These are phyloP conservation scores for Naganishia sp. DNA, from an alignment of 1,284 basidiomycete species.

Conservation along the genomic window DNA sequence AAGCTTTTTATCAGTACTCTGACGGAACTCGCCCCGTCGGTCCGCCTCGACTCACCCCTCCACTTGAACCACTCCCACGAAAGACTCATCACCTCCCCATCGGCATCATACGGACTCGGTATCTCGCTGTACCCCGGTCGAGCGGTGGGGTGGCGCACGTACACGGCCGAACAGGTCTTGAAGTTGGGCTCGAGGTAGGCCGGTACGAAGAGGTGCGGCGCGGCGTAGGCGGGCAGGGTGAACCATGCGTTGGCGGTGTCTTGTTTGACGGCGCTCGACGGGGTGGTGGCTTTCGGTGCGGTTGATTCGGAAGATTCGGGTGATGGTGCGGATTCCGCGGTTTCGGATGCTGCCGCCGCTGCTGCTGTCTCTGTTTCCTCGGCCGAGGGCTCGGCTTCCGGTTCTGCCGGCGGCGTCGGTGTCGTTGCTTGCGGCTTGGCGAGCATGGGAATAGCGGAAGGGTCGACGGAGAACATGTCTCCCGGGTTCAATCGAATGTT, in stretches of 20 bases:
- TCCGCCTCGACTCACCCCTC: constrained; percentile 27
- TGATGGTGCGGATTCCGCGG: constrained; percentile 30
- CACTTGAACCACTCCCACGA: constrained; percentile 86
- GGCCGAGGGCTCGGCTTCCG: constrained; percentile 39
- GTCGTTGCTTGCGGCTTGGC: constrained; percentile 44
- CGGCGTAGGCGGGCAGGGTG: constrained; percentile 80
- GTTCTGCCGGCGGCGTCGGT: constrained; percentile 34
- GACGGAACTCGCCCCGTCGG: background rate
- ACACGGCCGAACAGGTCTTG: constrained; percentile 86
- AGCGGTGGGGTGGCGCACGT: constrained; percentile 93
- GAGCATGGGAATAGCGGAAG: constrained; percentile 75
- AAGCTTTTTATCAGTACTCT: background rate
- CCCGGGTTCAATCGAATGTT: constrained; percentile 91
- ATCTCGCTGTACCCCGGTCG: constrained; percentile 89
- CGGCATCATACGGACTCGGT: constrained; percentile 88
- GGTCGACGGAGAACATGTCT: constrained; percentile 89
- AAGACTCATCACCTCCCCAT: constrained; percentile 78
- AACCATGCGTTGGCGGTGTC: constrained; percentile 57
- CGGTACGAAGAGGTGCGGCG: constrained; percentile 92
- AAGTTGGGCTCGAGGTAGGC: constrained; percentile 92
- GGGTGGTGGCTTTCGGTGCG: constrained; percentile 12
- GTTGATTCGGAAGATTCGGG: constrained; percentile 11
- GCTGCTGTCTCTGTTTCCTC: constrained; percentile 32
- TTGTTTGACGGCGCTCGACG: constrained; percentile 2
- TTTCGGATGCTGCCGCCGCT: constrained; percentile 35